Conservation (phyloP, 2,329 filamentous ascomycete genomes). For the Fusarium sp. region DNA sequence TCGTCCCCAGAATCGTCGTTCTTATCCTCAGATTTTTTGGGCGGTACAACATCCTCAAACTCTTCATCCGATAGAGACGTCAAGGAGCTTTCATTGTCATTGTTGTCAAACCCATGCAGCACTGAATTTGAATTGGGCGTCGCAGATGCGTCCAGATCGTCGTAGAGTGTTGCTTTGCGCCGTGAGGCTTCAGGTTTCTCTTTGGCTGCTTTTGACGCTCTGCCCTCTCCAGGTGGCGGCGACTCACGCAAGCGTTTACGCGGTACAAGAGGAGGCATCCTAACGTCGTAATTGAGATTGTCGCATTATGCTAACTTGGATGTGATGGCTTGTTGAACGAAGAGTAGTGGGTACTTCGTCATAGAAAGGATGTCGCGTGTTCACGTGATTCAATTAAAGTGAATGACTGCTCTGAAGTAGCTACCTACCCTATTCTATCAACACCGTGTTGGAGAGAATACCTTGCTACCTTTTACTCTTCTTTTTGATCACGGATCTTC, state of each 20-base stretch:
- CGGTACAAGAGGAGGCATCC: conserved; percentile 78
- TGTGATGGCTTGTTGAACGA: conserved; percentile 6
- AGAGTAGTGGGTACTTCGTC: conserved; percentile 31
- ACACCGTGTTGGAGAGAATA: too few species aligned
- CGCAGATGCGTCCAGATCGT: conserved; percentile 69
- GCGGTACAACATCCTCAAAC: conserved; percentile 63
- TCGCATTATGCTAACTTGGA: conserved; percentile 29
- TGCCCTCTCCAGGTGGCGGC: conserved; percentile 51
- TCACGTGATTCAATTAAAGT: conserved; percentile 24
- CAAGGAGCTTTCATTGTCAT: conserved; percentile 62
- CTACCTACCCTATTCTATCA: too few species aligned
- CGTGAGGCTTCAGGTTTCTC: conserved; percentile 38
- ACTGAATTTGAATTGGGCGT: conserved; percentile 61
- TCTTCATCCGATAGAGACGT: conserved; percentile 71
- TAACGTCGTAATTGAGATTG: conserved; percentile 26
- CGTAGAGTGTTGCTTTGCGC: conserved; percentile 72
- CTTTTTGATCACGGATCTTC: too few species aligned
- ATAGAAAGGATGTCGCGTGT: conserved; percentile 29
- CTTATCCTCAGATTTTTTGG: conserved; percentile 58
- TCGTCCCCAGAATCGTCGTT: conserved; percentile 50
- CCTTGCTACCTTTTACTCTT: too few species aligned
- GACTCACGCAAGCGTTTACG: conserved; percentile 75
- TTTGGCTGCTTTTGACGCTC: conserved; percentile 49
- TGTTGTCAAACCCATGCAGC: conserved; percentile 61
- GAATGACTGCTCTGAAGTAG: too few species aligned